Base-by-base conservation (phyloP, 495 filamentous ascomycete genomes). In the Podospora pseudocomata region DNA sequence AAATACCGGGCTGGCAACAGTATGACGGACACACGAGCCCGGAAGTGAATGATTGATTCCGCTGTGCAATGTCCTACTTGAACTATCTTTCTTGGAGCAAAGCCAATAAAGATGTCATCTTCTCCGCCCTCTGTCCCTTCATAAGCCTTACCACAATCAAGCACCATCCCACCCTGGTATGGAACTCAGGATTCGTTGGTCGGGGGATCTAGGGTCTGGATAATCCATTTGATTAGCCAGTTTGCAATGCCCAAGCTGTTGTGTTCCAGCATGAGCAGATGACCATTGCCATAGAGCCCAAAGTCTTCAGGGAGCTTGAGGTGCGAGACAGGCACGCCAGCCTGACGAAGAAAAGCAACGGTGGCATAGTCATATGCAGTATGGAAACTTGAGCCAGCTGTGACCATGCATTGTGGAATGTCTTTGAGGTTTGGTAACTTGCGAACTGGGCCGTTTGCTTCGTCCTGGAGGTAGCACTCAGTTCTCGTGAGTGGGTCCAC, bases 231-330 rank as follows among this genome's bases (percentile, higher is more conserved):
- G 34, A 65, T 71, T 18, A 87, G 60, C 27, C 76, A 64, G 9
- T 63, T 72, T 2, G 84, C 85, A 64, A 87, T 80, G 4, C 77
- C 71, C 61, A 83, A 76, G 69, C 81, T 88, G 64, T 89, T 89
- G 79, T 81, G 86, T 78, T 89, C 87, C 69, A 89, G 74, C 68
- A 87, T 87, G 63, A 84, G 77, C 73, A 89, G 79, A 74, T 89
- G 86, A 11, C 83, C 86, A 72, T 89, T 89, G 2, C 88, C 87
- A 39, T 78, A 69, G 28, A 88, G 83, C 0, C 82, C 81, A 7
- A 69, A 74, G 64, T 89, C 77, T 61, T 84, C 73, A 39, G 11
- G 5, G 1, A 39, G 3, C 11, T 39, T 39, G 61, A 85, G 49
- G 65, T 81, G 79, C 63, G 84, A 73, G 5, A 81, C 78, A 4